A percentile compares a stretch with the other conserved stretches of the same genome.
These are phyloP conservation scores for Calamus simplicifolius DNA, from an alignment of 176 grass and related monocot species.

Conservation along the genomic window DNA sequence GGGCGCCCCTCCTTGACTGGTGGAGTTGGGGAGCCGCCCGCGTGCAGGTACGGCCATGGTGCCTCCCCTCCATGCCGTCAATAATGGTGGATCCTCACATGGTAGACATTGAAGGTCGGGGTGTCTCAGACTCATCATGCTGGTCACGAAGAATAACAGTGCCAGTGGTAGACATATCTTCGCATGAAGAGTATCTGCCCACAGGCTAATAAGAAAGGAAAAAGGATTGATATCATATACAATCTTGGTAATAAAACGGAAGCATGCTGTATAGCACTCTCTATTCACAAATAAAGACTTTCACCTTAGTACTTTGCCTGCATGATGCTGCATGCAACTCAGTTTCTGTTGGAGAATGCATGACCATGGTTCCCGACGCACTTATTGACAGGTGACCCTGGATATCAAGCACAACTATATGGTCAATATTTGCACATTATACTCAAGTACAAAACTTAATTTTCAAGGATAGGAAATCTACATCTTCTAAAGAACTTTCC, in stretches of 20 bases:
- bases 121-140: constrained; percentile 62
- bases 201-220: constrained; percentile 59
- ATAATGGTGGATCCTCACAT: no score
- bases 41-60: no score
- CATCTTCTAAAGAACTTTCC: constrained; percentile 71
- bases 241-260: not conserved
- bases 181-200: constrained; percentile 67
- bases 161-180: constrained; percentile 65
- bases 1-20: no score
- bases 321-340: constrained; percentile 38
- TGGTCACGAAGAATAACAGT: constrained; percentile 69
- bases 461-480: constrained; percentile 32
- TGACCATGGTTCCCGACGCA: constrained; percentile 70
- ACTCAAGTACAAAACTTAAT: no score
- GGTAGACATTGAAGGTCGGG: constrained; percentile 71
- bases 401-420: constrained; percentile 14
- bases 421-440: no score
- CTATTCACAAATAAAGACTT: not conserved
- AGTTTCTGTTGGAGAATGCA: constrained; percentile 55
- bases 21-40: no score
- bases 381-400: constrained; percentile 52
- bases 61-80: constrained; percentile 89
- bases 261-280: no score
- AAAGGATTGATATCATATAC: constrained; percentile 19
- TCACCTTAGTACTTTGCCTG: constrained; percentile 70